These are phyloP conservation scores for Sordariomycetes sp. DNA, from an alignment of 2,329 filamentous ascomycete species.

Conservation along the genomic window DNA sequence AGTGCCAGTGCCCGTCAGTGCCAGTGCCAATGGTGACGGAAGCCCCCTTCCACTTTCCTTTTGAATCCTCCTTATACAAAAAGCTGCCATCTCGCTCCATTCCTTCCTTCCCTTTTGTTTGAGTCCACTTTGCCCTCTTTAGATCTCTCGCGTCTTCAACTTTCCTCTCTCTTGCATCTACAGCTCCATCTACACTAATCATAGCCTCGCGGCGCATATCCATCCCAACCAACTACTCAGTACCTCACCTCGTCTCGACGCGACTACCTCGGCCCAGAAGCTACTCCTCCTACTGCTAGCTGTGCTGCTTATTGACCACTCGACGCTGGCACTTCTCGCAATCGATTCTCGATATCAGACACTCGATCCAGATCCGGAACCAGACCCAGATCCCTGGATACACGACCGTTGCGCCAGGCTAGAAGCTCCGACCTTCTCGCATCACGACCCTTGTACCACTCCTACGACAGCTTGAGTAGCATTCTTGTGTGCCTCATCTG, in stretches of 20 bases:
- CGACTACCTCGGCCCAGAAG: neutral
- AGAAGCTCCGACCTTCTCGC: too few species aligned
- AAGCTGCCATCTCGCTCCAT: constrained; percentile 12
- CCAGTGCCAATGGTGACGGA: constrained; percentile 3
- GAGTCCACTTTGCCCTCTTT: constrained; percentile 5
- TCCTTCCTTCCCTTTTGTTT: constrained; percentile 8
- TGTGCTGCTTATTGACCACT: neutral
- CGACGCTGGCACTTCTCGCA: neutral
- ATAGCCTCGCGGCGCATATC: constrained; percentile 4
- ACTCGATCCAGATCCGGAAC: neutral
- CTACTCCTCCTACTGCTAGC: neutral
- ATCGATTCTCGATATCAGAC: neutral
- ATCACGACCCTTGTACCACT: too few species aligned
- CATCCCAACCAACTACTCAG: neutral
- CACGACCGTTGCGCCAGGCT: too few species aligned
- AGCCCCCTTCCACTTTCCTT: constrained; percentile 6
- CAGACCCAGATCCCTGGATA: too few species aligned
- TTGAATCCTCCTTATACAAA: constrained; percentile 12
- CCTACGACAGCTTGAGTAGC: too few species aligned
- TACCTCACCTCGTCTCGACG: too few species aligned
- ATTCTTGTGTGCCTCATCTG: constrained; percentile 10
- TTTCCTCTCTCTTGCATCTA: neutral
- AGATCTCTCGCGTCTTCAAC: neutral
- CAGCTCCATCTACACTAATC: constrained; percentile 4
- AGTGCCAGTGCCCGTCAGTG: too few species aligned